Percentiles rank a stretch among this genome's conserved stretches.
These are phyloP conservation scores for Panicum miliaceum DNA, from an alignment of 176 grass and related monocot species.

Conservation along the genomic window DNA sequence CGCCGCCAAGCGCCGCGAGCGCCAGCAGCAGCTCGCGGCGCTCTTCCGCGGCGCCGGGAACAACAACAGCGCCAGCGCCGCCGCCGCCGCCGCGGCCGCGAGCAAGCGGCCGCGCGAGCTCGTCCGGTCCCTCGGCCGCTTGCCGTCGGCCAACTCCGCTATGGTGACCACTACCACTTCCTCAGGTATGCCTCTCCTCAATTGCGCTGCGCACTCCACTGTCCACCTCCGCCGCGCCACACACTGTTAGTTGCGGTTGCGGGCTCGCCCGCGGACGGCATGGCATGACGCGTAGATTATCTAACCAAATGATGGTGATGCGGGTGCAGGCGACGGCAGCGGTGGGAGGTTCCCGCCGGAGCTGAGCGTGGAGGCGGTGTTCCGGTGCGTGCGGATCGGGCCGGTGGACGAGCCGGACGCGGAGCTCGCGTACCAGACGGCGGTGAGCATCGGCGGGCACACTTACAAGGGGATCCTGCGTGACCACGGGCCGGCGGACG, in stretches of 20 bases:
- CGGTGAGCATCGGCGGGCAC: slow-evolving; percentile 90
- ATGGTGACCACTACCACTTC: slow-evolving; percentile 66
- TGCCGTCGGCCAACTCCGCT: slow-evolving; percentile 46
- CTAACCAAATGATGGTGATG: not conserved
- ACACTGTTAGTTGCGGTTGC: not conserved
- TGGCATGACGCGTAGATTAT: not conserved
- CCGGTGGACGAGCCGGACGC: slow-evolving; percentile 85
- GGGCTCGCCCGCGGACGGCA: too few species aligned
- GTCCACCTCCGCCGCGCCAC: too few species aligned
- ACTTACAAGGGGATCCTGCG: slow-evolving; percentile 93
- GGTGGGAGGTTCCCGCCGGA: slow-evolving; percentile 81
- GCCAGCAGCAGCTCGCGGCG: slow-evolving; percentile 79
- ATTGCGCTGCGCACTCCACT: not conserved
- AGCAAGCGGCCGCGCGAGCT: slow-evolving; percentile 62
- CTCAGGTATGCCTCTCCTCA: slow-evolving; percentile 56
- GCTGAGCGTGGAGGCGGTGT: slow-evolving; percentile 85
- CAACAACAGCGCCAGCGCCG: slow-evolving; percentile 37
- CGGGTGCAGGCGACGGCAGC: slow-evolving; percentile 50
- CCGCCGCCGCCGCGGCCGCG: not conserved
- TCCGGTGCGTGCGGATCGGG: slow-evolving; percentile 89
- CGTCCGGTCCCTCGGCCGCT: slow-evolving; percentile 48
- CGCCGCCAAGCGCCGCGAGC: slow-evolving; percentile 82
- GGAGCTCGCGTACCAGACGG: slow-evolving; percentile 94
- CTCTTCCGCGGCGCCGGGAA: slow-evolving; percentile 65
- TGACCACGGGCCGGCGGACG: slow-evolving; percentile 75